These are phyloP conservation scores for Eucalyptus curtisii DNA, from an alignment of 345 rosid species.

Conservation along the genomic window DNA sequence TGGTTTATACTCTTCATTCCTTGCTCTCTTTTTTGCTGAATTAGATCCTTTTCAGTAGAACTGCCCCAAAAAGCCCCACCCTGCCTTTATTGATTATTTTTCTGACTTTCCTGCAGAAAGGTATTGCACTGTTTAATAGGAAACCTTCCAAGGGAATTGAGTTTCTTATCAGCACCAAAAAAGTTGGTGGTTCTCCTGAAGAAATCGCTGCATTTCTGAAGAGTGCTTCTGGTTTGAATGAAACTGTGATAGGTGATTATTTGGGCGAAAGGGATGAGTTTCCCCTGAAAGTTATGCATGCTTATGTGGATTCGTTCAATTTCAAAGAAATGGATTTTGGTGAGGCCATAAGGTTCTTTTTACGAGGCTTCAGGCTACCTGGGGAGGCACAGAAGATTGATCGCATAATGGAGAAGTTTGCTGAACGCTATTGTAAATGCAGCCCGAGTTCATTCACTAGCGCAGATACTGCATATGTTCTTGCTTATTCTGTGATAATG, in stretches of 20 bases:
- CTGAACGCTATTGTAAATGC: conserved; percentile 94
- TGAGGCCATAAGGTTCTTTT: conserved; percentile 85
- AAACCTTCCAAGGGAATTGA: conserved; percentile 91
- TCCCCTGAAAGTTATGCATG: conserved; percentile 88
- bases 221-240: conserved; percentile 59
- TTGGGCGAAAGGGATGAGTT: conserved; percentile 95
- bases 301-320: conserved; percentile 86
- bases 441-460: conserved; percentile 83
- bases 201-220: conserved; percentile 78
- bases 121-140: conserved; percentile 69
- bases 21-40: neutral
- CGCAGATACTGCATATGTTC: conserved; percentile 95
- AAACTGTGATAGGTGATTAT: conserved; percentile 88
- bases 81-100: conserved; percentile 6
- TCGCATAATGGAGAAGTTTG: conserved; percentile 96
- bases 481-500: conserved; percentile 93
- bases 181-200: conserved; percentile 67
- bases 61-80: neutral
- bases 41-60: neutral
- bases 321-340: conserved; percentile 83
- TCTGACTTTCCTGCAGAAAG: conserved; percentile 66
- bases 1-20: neutral
- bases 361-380: conserved; percentile 82
- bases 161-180: conserved; percentile 61
- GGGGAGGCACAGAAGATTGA: conserved; percentile 99